Evolutionary conservation across 495 filamentous ascomycete species (phyloP), one percentile per base, ranked within the genome.

Genomic region (Thermothielavioides terrestris): DNA sequence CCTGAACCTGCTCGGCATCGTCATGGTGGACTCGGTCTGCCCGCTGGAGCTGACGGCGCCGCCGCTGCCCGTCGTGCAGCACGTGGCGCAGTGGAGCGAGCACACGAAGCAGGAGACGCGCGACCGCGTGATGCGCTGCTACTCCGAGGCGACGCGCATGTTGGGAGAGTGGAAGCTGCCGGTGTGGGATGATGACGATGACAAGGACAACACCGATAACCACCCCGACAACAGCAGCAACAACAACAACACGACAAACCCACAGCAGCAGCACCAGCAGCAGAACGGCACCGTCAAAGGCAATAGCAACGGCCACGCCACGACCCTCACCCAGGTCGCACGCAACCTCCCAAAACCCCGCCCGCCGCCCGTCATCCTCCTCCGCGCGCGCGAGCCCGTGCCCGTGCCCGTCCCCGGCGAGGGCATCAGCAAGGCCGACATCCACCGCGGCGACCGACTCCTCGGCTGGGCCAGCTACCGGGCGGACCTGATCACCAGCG

Each of bases 11-110:
- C 1, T 69, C 0, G 73, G 73, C 4, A 67, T 76, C 25, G 37
- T 76, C 42, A 67, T 73, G 58, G 58, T 76, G n/a, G 73, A 76
- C 44, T 66, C 57, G 27, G 49, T 73, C 11, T 72, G 59, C 39
- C 65, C 71, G 4, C 32, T 57, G 34, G 25, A 9, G 8, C 20
- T 26, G 1, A 37, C 18, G 0, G 30, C 15, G 4, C 41, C 50
- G 6, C 32, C 15, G 0, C n/a, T 12, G 3, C 41, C 53, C 11
- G 51, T 66, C 11, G 50, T 60, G 4, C 34, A 56, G 40, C 60
- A 65, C 14, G 53, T 46, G 0, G 35, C 61, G 22, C 53, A 59
- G 15, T 64, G 66, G 61, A 58, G 58, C 11, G 42, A 46, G 18
- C 42, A 58, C 4, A 74, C 71, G 27, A 48, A 53, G 12, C 50